Base-by-base conservation (phyloP, 169 alveolate species). In the Cryptosporidium bovis region DNA sequence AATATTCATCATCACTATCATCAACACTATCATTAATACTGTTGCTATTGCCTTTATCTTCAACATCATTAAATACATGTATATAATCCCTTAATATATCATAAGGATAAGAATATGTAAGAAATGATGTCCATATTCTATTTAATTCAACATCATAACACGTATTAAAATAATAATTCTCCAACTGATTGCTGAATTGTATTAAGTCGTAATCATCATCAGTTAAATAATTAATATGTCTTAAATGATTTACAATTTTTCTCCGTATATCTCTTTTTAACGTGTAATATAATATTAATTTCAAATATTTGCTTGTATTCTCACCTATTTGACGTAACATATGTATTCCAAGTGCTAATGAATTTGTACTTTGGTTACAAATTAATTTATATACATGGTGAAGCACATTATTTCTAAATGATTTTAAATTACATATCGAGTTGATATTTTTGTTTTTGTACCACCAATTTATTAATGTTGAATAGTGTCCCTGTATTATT, bases 311-410 rank as follows among this genome's bases (percentile, higher is more conserved):
- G 12, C 84, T 66, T 48, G 90, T 71, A 48, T 90, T 83, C 40
- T 46, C 85, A 40, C 95, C 95, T 16, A 93, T 83, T 56, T 93
- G 90, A 29, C 94, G 87, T 44, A 93, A 90, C 93, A 91, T 91
- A 69, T 93, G 95, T 82, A 91, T 84, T 20, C 93, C 92, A 36
- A 91, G 90, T 27, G 91, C 83, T 53, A 93, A 51, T 65, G 91
- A 91, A 27, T 92, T 92, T 48, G 90, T 66, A 82, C 84, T 92
- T 84, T 87, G 92, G 51, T 83, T 84, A 82, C 94, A 93, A 18
- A 91, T 90, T 53, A 93, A 69, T 64, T 71, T 91, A 71, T 91
- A 93, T 16, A 90, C 91, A 16, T 77, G 65, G 40, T 62, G 46
- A 24, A 77, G 18, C 8, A 77, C 31, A 24, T 44, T 60, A 24